A percentile compares a stretch with the other conserved stretches of the same genome.
These are phyloP conservation scores for Solioccasus polychromus DNA, from an alignment of 768 basidiomycete species.

Conservation along the genomic window DNA sequence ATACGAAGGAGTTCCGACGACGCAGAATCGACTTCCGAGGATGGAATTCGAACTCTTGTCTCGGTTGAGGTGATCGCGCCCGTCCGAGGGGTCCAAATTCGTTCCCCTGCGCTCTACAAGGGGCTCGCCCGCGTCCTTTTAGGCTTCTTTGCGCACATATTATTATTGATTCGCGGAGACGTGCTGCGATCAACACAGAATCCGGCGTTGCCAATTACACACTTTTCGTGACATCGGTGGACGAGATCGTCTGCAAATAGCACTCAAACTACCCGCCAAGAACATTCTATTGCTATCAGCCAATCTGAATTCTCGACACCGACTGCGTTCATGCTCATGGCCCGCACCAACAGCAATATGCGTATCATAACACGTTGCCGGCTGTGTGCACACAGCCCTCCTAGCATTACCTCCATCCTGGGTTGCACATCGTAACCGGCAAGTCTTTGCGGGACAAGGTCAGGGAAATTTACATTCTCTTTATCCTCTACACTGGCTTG, in stretches of 20 bases:
- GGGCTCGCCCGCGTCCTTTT: no score
- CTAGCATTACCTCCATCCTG: slow-evolving; percentile 52
- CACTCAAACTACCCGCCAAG: not conserved
- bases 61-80: slow-evolving; percentile 4
- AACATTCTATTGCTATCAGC: slow-evolving; percentile 9
- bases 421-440: slow-evolving; percentile 66
- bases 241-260: slow-evolving; percentile 8
- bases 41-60: no score
- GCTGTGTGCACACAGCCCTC: slow-evolving; percentile 57
- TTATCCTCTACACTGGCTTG: slow-evolving; percentile 2
- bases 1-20: no score
- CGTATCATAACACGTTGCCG: slow-evolving; percentile 67
- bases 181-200: not conserved
- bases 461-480: not conserved
- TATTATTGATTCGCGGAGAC: slow-evolving; percentile 17
- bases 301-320: not conserved
- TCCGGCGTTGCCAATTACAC: slow-evolving; percentile 3
- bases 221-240: slow-evolving; percentile 4
- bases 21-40: no score
- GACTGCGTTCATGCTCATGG: slow-evolving; percentile 7
- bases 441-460: slow-evolving; percentile 65
- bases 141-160: slow-evolving; percentile 7
- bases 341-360: slow-evolving; percentile 37
- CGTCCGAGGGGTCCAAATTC: slow-evolving; percentile 13
- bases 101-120: slow-evolving; percentile 9